Conservation (phyloP, 176 grass and related monocot species). For the Lolium rigidum region DNA sequence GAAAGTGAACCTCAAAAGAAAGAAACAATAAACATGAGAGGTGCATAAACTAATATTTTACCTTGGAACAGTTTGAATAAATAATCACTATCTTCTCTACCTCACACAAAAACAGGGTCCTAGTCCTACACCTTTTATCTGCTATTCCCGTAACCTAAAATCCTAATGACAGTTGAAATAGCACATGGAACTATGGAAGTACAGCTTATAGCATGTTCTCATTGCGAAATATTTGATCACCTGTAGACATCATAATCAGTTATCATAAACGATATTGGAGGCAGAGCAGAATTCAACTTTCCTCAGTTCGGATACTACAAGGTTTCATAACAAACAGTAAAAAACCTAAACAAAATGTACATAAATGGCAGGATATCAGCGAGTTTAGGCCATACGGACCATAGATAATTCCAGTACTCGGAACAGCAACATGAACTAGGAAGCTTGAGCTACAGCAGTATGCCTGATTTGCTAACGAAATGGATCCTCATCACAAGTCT, state of each 20-base stretch:
- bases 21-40: too few species aligned
- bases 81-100: too few species aligned
- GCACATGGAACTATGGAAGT: background rate
- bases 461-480: background rate
- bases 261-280: background rate
- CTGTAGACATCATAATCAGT: background rate
- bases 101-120: too few species aligned
- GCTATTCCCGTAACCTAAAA: too few species aligned
- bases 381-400: background rate
- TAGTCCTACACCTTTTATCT: too few species aligned
- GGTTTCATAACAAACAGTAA: background rate
- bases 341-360: background rate
- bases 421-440: background rate
- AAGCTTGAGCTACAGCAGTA: background rate
- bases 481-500: background rate
- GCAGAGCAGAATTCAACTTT: background rate
- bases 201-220: background rate
- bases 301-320: background rate
- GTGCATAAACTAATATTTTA: too few species aligned
- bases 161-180: background rate
- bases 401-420: background rate
- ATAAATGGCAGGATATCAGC: background rate
- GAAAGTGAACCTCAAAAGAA: too few species aligned
- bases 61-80: too few species aligned
- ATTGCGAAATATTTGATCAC: background rate